Evolutionary conservation across 345 rosid species (phyloP), one percentile per base, ranked within the genome.

Genomic region (Salix purpurea): DNA sequence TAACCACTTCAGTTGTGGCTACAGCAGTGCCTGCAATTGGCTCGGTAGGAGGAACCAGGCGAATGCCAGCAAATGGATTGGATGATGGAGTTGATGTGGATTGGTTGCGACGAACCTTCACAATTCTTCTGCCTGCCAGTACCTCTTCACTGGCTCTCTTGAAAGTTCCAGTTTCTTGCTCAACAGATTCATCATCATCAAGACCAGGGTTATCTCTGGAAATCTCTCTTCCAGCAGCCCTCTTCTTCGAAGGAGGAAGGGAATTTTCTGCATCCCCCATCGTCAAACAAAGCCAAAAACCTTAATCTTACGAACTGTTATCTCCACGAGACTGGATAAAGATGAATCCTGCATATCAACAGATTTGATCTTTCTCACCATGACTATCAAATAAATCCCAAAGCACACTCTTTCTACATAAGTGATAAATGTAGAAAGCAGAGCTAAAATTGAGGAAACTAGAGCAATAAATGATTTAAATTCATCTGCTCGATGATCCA

Each of bases 71-170:
- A 86, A 96, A 96, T 26, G 99, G 99, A 84, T 93, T 96, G 36
- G 93, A 66, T 28, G 94, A 67, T 46, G 89, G 77, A 68, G 86
- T 62, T 36, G 91, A 80, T 0, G 94, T 10, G 28, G 80, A 76
- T 72, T 77, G 90, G 74, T 65, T 80, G 28, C 97, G 96, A 65
- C 94, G 90, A 78, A 93, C 90, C 82, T 83, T 89, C 65, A 96
- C 88, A 42, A 93, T 96, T 82, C 91, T 90, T 85, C 99, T 87
- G 52, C 78, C 77, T 26, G 99, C 95, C 71, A 96, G 81, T 6
- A 96, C 95, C 79, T 96, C 97, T 58, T 91, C 96, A 81, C 86
- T 92, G 58, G 99, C 99, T 85, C 78, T 91, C 87, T 96, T 91
- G 85, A 96, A 96, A 85, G 98, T 92, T 74, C 96, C 93, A 69